phyloP scores from a whole-genome alignment of 177 flowering plant species.

The Tripterygium wilfordii region DNA sequence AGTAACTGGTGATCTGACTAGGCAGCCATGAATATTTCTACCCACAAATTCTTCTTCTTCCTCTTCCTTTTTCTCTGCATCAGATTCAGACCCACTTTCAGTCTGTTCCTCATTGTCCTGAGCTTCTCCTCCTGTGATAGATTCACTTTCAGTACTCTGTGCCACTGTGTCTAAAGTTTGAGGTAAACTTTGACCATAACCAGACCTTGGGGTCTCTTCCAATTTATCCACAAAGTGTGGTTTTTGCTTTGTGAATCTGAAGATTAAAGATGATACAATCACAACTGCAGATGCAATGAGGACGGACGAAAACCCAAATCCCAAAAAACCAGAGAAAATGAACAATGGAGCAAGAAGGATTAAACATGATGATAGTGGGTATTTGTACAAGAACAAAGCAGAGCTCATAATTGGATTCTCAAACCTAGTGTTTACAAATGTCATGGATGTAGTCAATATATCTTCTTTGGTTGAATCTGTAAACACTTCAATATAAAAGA shows the following conservation, averaged over 20 bases:
- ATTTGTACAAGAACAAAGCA: conserved; percentile 11
- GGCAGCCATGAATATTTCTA: conserved; percentile 16
- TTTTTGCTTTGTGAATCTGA: conserved; percentile 21
- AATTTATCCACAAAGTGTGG: conserved; percentile 9
- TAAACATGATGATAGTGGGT: conserved; percentile 15
- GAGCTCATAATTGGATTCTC: conserved; percentile 11
- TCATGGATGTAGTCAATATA: no score
- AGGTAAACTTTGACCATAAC: no score
- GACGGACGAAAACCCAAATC: conserved; percentile 18
- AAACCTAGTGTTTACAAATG: no score
- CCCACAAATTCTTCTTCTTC: conserved; percentile 5
- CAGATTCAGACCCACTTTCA: no score
- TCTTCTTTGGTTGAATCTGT: no score
- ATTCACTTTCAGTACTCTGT: no score
- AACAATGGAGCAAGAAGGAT: conserved; percentile 19
- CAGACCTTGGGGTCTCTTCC: no score
- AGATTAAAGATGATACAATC: conserved; percentile 18
- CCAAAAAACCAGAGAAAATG: conserved; percentile 5
- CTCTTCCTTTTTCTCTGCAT: conserved; percentile 1
- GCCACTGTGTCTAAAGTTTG: no score
- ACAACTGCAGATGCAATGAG: conserved; percentile 19
- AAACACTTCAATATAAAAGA: conserved; percentile 1
- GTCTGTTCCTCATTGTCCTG: background rate
- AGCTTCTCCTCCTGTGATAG: conserved; percentile 4
- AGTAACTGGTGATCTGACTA: conserved; percentile 18